Base-by-base conservation (phyloP, 108 stramenopile genomes). In the Nannochloropsis salina region DNA sequence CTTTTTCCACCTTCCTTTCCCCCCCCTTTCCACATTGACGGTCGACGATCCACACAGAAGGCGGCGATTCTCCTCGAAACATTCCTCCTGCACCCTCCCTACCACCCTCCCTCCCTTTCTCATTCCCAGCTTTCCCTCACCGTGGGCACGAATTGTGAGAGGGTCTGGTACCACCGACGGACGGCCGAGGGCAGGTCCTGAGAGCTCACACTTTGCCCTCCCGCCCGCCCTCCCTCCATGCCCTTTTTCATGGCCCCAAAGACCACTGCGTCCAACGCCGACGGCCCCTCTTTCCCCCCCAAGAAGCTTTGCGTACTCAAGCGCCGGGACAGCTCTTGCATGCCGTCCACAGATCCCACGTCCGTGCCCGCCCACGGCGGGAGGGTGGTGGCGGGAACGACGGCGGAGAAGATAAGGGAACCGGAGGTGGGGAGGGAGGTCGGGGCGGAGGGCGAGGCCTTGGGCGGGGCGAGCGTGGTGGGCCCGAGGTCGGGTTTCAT, bases 401-500 rank as follows among this genome's bases (percentile, higher is more conserved):
- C 9, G 42, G n/a, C 86, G 9, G 1, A 47, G 20, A 42, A 42
- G 20, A n/a, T n/a, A n/a, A n/a, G n/a, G n/a, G n/a, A n/a, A n/a
- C n/a, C n/a, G n/a, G n/a, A n/a, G n/a, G n/a, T n/a, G n/a, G n/a
- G n/a, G n/a, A n/a, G n/a, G n/a, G n/a, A n/a, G n/a, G n/a, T n/a
- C n/a, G n/a, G n/a, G n/a, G n/a, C n/a, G n/a, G n/a, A n/a, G n/a
- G n/a, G n/a, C n/a, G n/a, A n/a, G n/a, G n/a, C n/a, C n/a, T n/a
- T n/a, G n/a, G n/a, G n/a, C n/a, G n/a, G n/a, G n/a, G n/a, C n/a
- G n/a, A n/a, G n/a, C n/a, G n/a, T n/a, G 15, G 61, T n/a, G 20
- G 61, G n/a, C 20, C 61, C 61, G n/a, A 74, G 61, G 5, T 92
- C 89, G 22, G 99, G 99, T 93, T 98, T 98, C 99, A 99, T 99